Evolutionary conservation across 148 eudicot genomes (phyloP), one percentile per base, ranked within the genome.

Genomic region (Cornus florida): DNA sequence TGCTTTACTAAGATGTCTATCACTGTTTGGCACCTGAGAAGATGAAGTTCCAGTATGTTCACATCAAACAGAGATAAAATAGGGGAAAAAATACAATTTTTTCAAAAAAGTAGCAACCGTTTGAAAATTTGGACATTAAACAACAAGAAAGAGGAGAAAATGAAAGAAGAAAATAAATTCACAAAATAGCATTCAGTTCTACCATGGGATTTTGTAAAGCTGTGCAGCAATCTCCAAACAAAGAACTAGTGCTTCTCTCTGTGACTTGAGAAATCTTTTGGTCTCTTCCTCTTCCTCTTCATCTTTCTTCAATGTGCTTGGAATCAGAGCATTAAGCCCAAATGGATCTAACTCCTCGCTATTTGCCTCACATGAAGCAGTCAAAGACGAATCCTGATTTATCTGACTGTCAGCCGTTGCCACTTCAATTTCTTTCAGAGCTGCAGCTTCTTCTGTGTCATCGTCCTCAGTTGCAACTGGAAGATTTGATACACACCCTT

Each of bases 1-100:
- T 96, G 95, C 84, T 93, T 96, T 60, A 91, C 97, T 57, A 94
- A 81, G 78, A 96, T 92, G 88, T 96, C 99, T 57, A 96, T 96
- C 43, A 85, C 89, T 24, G 99, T 96, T 81, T 96, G 99, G 88
- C 98, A 96, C 99, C 99, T 96, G 91, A 56, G 80, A 86, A 71
- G 24, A 79, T 13, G 38, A 83, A 65, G 31, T 50, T 76, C 59
- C 59, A 20, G 50, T 28, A 3, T 10, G 9, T 76, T 14, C 24
- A 62, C 8, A 19, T 13, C 7, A 62, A 62, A 62, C 6, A 19
- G 20, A 62, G 13, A 57, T 57, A 22, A 70, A 53, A 35, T n/a
- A 20, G 66, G 1, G 13, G 28, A 1, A 28, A 28, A 28, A 28
- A 28, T 28, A 28, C 28, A 28, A 28, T 28, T 28, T 28, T 28